phyloP scores from a whole-genome alignment of 2,329 filamentous ascomycete genomes.

The Aspergillus proliferans region DNA sequence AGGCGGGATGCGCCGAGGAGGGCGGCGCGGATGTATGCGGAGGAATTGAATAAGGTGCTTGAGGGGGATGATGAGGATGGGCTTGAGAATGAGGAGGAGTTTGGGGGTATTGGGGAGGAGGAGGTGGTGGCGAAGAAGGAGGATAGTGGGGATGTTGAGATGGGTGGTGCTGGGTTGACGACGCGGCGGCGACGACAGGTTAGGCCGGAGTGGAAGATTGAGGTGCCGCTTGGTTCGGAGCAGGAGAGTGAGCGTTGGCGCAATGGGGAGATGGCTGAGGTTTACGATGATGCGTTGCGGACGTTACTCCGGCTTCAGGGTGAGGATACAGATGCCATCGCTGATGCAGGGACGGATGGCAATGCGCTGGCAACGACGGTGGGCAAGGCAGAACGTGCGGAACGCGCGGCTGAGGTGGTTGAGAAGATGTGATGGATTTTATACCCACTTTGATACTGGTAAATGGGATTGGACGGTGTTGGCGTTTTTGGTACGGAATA shows the following conservation, averaged over 20 bases:
- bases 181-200: neutral
- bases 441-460: neutral
- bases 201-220: conserved; percentile 24
- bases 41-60: conserved; percentile 29
- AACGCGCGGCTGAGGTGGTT: conserved; percentile 41
- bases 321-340: conserved; percentile 20
- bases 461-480: neutral
- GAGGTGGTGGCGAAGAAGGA: too few species aligned
- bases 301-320: conserved; percentile 35
- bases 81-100: conserved; percentile 59
- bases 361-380: conserved; percentile 40
- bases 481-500: neutral
- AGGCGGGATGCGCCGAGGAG: conserved; percentile 38
- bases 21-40: conserved; percentile 36
- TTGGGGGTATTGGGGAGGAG: conserved; percentile 26
- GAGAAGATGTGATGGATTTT: conserved; percentile 34
- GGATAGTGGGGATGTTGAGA: neutral
- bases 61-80: conserved; percentile 40
- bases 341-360: conserved; percentile 19
- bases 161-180: neutral
- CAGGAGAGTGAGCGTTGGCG: conserved; percentile 33
- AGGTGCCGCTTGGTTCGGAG: conserved; percentile 27
- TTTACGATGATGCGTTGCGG: conserved; percentile 37
- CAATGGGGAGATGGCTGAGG: conserved; percentile 36
- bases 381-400: conserved; percentile 42